These are phyloP conservation scores for Rhizopogon sp. DNA, from an alignment of 768 basidiomycete species.

Conservation along the genomic window DNA sequence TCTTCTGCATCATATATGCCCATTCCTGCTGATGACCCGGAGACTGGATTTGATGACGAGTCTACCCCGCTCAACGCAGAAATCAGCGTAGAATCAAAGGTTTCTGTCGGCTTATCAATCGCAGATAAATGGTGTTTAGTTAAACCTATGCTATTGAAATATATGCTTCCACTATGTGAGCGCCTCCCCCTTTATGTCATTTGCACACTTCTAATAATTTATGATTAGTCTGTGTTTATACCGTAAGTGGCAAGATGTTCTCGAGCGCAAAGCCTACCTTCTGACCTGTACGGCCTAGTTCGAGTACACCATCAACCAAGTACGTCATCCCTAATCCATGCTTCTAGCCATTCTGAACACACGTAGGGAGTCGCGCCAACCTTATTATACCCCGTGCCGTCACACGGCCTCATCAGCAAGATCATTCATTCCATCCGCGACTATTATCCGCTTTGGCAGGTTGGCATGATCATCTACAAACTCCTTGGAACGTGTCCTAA, in stretches of 20 bases:
- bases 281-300: constrained; percentile 49
- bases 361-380: constrained; percentile 83
- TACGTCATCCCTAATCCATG: constrained; percentile 16
- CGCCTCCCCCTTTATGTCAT: constrained; percentile 9
- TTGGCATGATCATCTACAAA: constrained; percentile 14
- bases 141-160: constrained; percentile 70
- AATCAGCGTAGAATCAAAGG: constrained; percentile 30
- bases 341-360: background rate
- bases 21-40: constrained; percentile 28
- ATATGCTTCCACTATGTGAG: constrained; percentile 93
- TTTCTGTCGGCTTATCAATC: constrained; percentile 49
- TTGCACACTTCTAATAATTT: constrained; percentile 9
- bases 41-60: constrained; percentile 14
- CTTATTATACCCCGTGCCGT: constrained; percentile 81
- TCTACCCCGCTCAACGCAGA: constrained; percentile 19
- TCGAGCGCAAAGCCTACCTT: background rate
- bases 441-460: constrained; percentile 96
- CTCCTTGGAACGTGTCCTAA: background rate
- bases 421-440: constrained; percentile 84
- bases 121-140: constrained; percentile 80
- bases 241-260: constrained; percentile 33
- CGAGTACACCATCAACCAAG: constrained; percentile 91
- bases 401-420: constrained; percentile 59
- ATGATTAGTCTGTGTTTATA: constrained; percentile 51
- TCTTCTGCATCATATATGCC: constrained; percentile 31